Evolutionary conservation across 352 stramenopile genomes (phyloP).

Genomic region (Phytophthora nicotianae): DNA sequence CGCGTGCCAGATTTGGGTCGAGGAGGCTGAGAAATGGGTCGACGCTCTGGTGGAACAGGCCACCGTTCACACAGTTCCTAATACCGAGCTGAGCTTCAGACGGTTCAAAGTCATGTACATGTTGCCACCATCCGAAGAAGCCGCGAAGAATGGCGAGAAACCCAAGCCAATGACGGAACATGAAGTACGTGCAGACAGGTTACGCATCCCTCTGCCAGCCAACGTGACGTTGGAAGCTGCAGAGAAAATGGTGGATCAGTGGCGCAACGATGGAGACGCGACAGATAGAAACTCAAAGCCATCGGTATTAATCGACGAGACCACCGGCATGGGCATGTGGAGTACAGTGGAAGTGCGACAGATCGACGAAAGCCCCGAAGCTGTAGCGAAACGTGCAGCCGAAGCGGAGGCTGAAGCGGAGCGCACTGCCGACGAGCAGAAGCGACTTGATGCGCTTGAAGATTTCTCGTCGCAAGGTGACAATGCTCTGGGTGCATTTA

Average conservation of each 20-base stretch:
- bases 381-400: slow-evolving; percentile 49
- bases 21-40: slow-evolving; percentile 77
- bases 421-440: slow-evolving; percentile 52
- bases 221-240: slow-evolving; percentile 69
- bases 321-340: slow-evolving; percentile 85
- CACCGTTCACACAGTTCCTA: slow-evolving; percentile 62
- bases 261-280: slow-evolving; percentile 35
- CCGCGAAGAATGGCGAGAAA: slow-evolving; percentile 18
- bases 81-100: slow-evolving; percentile 67
- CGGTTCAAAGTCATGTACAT: slow-evolving; percentile 76
- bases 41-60: slow-evolving; percentile 74
- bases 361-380: slow-evolving; percentile 78
- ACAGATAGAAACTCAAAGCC: slow-evolving; percentile 10
- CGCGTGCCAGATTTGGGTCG: slow-evolving; percentile 83
- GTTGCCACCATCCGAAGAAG: slow-evolving; percentile 30
- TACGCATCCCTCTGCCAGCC: slow-evolving; percentile 70
- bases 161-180: slow-evolving; percentile 48
- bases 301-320: slow-evolving; percentile 58
- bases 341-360: slow-evolving; percentile 74
- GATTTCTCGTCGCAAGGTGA: slow-evolving; percentile 72
- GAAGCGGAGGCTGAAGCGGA: slow-evolving; percentile 52
- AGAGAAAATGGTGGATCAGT: slow-evolving; percentile 63
- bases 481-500: slow-evolving; percentile 80
- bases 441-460: slow-evolving; percentile 60
- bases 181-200: slow-evolving; percentile 56